Base-by-base conservation (phyloP, 257 asterid species). In the Marsdenia floribunda region DNA sequence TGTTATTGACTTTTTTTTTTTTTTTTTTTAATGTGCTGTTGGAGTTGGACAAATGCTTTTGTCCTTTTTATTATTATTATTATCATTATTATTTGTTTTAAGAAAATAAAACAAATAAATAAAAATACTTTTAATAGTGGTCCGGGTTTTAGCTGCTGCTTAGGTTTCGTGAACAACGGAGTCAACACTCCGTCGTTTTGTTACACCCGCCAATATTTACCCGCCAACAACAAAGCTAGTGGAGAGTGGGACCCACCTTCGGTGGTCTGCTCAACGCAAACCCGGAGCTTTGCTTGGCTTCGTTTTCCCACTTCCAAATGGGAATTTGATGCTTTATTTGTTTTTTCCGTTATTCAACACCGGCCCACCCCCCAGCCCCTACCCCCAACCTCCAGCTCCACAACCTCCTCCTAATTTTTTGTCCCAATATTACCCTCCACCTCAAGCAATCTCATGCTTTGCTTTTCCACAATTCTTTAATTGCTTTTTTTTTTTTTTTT, bases 161-260 rank as follows among this genome's bases (percentile, higher is more conserved):
- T 6, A 44, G 49, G 13, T 44, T 58, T 69, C 75, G 75, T 58
- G 75, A 68, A 69, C 44, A 54, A 59, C 75, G 80, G 80, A 63
- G 76, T 73, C 80, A 55, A 80, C 54, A 70, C 75, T 21, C 52
- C 72, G 74, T 71, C 75, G 77, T 80, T 71, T 60, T 18, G 75
- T n/a, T 65, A n/a, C 73, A 37, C 83, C 83, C 80, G 80, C 79
- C 82, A 79, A 79, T 73, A 24, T 70, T 68, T 60, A 74, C 82
- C 76, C 78, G 79, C 80, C 77, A 78, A 73, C 69, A 15, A 44
- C 77, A 37, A 71, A 11, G 71, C 68, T 3, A 65, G 64, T 24
- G 72, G 29, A 35, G 13, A 0, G 12, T 65, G 77, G 83, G 58
- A 76, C 83, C 77, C 70, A 26, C 33, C 33, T 29, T 29, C 33